phyloP scores from a whole-genome alignment of 352 stramenopile species.

The Pythium guiyangense region DNA sequence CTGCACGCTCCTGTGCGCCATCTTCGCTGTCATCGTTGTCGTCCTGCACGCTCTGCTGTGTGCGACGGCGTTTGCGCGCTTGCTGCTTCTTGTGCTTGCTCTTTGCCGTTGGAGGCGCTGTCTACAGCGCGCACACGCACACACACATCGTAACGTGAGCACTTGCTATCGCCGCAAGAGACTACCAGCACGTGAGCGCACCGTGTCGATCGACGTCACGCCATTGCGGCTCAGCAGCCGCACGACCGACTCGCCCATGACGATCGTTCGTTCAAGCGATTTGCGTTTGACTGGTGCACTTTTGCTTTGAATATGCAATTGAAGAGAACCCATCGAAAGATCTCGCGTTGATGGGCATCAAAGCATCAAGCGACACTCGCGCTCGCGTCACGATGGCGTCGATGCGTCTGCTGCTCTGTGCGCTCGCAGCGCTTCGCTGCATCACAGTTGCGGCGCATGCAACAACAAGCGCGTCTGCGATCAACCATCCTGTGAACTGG shows the following conservation, averaged over 20 bases:
- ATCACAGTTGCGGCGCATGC: background rate
- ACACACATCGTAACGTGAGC: background rate
- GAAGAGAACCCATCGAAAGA: background rate
- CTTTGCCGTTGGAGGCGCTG: background rate
- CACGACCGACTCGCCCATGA: constrained; percentile 22
- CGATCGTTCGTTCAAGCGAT: too few species aligned
- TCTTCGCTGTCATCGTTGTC: background rate
- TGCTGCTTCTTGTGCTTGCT: constrained; percentile 14
- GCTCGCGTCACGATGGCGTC: background rate
- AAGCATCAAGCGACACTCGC: background rate
- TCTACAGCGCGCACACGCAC: background rate
- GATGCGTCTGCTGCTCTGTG: background rate
- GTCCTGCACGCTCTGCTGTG: constrained; percentile 1
- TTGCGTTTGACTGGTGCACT: background rate
- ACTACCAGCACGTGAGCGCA: background rate
- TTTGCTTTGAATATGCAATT: too few species aligned
- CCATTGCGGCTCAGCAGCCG: constrained; percentile 33
- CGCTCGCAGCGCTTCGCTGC: too few species aligned
- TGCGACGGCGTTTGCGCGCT: constrained; percentile 19
- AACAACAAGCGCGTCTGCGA: background rate
- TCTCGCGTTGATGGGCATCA: background rate
- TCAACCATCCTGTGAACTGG: background rate
- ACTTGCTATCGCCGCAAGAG: background rate
- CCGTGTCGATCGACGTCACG: constrained; percentile 18
- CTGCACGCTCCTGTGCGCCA: constrained; percentile 2